A percentile compares a stretch with the other conserved stretches of the same genome.
phyloP scores from a whole-genome alignment of 2,329 filamentous ascomycete species.

The Sporothrix globosa region DNA sequence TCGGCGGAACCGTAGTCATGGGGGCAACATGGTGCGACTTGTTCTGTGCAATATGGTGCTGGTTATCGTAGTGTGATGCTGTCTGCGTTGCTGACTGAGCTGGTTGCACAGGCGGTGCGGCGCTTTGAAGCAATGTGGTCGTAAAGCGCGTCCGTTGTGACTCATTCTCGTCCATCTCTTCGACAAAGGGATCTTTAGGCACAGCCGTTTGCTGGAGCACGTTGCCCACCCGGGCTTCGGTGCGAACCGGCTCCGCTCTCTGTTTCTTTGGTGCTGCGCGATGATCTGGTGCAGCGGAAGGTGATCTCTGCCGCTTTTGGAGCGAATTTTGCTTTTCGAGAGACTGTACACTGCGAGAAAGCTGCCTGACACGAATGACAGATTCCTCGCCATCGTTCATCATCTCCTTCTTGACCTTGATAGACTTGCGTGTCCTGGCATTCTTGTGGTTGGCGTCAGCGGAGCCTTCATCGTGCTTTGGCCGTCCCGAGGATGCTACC shows the following conservation, averaged over 20 bases:
- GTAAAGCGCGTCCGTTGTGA: constrained; percentile 30
- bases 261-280: neutral
- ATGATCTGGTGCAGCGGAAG: neutral
- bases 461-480: neutral
- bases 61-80: neutral
- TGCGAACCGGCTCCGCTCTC: neutral
- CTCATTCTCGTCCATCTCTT: neutral
- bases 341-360: neutral
- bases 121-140: constrained; percentile 28
- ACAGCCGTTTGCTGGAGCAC: neutral
- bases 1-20: neutral
- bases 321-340: neutral
- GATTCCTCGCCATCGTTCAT: neutral
- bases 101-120: neutral
- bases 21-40: neutral
- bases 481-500: neutral
- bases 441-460: neutral
- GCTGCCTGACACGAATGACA: neutral
- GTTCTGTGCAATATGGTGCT: neutral
- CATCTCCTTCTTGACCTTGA: neutral
- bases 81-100: neutral
- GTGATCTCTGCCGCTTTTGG: constrained; percentile 12
- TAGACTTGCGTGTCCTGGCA: neutral
- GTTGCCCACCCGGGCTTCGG: neutral
- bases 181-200: constrained; percentile 31